Conservation (phyloP, 345 rosid species). For the Hevea brasiliensis region DNA sequence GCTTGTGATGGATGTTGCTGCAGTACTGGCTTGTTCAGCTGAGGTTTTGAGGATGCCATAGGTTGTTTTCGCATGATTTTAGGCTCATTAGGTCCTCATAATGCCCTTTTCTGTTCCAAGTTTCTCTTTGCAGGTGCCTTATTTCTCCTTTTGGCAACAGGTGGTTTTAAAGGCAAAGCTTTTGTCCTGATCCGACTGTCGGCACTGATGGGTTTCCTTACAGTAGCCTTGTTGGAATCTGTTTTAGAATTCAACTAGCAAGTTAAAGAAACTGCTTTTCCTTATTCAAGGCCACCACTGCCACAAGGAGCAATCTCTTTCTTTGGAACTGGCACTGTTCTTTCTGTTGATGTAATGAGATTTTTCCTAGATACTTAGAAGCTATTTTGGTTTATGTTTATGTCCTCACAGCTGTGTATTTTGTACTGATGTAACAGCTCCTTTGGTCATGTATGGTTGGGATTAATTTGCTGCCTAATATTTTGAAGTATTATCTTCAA, state of each 20-base stretch:
- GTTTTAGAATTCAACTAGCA: conserved; percentile 17
- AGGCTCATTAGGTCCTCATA: conserved; percentile 6
- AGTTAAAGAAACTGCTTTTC: background rate
- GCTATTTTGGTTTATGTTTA: too few relatives aligned
- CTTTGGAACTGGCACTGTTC: background rate
- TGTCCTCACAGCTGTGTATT: too few relatives aligned
- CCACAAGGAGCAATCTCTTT: background rate
- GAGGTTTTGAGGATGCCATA: conserved; percentile 40
- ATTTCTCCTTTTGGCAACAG: conserved; percentile 34
- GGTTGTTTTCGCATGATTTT: conserved; percentile 44
- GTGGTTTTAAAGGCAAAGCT: conserved; percentile 40
- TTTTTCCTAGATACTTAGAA: too few relatives aligned
- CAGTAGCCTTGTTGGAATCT: conserved; percentile 8
- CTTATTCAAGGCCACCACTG: background rate
- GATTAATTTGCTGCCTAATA: conserved; percentile 28
- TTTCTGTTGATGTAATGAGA: conserved; percentile 35
- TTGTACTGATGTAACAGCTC: too few relatives aligned
- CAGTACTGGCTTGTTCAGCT: conserved; percentile 36
- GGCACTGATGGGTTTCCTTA: background rate
- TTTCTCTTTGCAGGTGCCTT: conserved; percentile 40
- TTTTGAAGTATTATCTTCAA: too few relatives aligned
- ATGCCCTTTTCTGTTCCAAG: conserved; percentile 41
- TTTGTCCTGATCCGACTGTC: conserved; percentile 38
- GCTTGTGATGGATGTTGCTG: conserved; percentile 39
- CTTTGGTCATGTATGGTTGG: conserved; percentile 36